Percentiles rank a stretch among this genome's conserved stretches.
Conservation (phyloP, 306 rosid genomes). For the Lotus japonicus region DNA sequence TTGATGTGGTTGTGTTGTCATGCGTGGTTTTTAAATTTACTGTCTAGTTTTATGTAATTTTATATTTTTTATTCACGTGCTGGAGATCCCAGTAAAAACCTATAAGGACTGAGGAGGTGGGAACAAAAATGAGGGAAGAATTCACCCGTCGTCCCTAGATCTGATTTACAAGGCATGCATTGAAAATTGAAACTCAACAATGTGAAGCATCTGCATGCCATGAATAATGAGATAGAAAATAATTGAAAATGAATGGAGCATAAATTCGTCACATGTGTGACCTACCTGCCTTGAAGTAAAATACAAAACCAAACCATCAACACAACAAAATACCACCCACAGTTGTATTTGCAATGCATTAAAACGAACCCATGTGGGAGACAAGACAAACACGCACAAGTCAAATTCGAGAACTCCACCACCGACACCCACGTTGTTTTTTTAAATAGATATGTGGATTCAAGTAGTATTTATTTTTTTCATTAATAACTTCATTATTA, state of each 20-base stretch:
- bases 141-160: too few relatives aligned
- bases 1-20: too few relatives aligned
- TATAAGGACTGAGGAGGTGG: too few relatives aligned
- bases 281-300: not conserved
- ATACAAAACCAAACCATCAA: slow-evolving; percentile 19
- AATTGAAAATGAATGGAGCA: not conserved
- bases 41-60: too few relatives aligned
- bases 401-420: slow-evolving; percentile 32
- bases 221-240: not conserved
- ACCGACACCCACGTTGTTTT: slow-evolving; percentile 47
- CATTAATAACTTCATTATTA: too few relatives aligned
- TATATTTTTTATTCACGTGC: too few relatives aligned
- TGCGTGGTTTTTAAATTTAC: too few relatives aligned
- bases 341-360: not conserved
- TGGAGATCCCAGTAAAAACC: too few relatives aligned
- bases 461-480: not conserved
- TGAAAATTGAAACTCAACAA: not conserved
- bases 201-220: not conserved
- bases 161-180: too few relatives aligned
- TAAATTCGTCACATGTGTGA: slow-evolving; percentile 24
- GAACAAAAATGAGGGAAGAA: too few relatives aligned
- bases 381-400: slow-evolving; percentile 35
- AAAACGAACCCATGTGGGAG: slow-evolving; percentile 32
- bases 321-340: not conserved
- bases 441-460: not conserved